Conservation (phyloP, 2,329 filamentous ascomycete genomes). For the Xylaria sp. region DNA sequence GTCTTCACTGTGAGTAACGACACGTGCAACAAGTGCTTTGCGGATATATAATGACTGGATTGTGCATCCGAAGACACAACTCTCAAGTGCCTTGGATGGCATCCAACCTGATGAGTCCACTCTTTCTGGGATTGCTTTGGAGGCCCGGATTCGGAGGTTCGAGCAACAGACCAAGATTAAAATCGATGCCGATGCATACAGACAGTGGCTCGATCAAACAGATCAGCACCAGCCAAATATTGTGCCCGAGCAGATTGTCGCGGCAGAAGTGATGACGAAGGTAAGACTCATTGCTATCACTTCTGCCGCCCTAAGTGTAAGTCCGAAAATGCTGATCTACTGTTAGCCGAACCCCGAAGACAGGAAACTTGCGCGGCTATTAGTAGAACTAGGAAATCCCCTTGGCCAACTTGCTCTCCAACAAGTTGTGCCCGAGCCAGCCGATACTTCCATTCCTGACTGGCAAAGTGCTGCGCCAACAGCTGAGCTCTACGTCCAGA, state of each 20-base stretch:
- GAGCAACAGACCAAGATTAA: slow-evolving; percentile 33
- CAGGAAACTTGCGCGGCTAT: slow-evolving; percentile 25
- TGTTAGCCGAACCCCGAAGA: slow-evolving; percentile 23
- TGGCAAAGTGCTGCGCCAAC: slow-evolving; percentile 39
- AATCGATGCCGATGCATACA: slow-evolving; percentile 32
- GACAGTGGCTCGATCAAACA: slow-evolving; percentile 29
- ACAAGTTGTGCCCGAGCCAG: slow-evolving; percentile 4
- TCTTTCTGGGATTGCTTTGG: slow-evolving; percentile 29
- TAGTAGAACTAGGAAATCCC: slow-evolving; percentile 27
- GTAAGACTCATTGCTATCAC: slow-evolving; percentile 17
- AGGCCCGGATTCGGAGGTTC: slow-evolving; percentile 32
- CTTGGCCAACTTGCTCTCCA: slow-evolving; percentile 25
- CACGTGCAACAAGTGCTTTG: neutral
- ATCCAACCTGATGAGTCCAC: slow-evolving; percentile 9
- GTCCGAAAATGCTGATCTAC: slow-evolving; percentile 1
- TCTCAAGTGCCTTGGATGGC: slow-evolving; percentile 18
- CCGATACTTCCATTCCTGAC: slow-evolving; percentile 30
- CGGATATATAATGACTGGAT: slow-evolving; percentile 13
- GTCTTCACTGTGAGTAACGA: slow-evolving; percentile 31
- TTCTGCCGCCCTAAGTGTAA: neutral
- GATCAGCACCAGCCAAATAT: slow-evolving; percentile 24
- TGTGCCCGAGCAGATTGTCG: slow-evolving; percentile 31
- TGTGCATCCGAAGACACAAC: slow-evolving; percentile 22
- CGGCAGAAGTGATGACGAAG: slow-evolving; percentile 23
- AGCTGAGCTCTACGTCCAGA: slow-evolving; percentile 36